phyloP scores from a whole-genome alignment of 2,329 filamentous ascomycete genomes.

The Diaporthe sp. region DNA sequence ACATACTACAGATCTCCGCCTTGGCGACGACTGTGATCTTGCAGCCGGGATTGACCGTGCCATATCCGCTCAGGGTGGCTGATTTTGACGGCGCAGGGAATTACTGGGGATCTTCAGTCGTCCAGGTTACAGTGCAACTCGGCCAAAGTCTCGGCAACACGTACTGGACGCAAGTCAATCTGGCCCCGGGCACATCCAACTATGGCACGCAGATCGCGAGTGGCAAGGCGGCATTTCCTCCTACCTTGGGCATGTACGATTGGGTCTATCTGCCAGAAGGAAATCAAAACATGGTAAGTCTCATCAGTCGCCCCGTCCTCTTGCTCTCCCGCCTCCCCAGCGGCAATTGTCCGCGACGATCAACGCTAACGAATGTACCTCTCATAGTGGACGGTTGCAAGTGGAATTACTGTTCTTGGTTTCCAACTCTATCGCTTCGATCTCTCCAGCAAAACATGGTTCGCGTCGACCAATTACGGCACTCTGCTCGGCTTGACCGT shows the following conservation, averaged over 20 bases:
- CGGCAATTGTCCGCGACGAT: background rate
- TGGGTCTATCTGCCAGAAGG: constrained; percentile 27
- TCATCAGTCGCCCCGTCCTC: background rate
- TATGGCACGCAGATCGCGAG: background rate
- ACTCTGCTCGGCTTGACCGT: background rate
- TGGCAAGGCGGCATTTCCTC: constrained; percentile 2
- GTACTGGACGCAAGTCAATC: constrained; percentile 12
- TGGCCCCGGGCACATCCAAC: background rate
- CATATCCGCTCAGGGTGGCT: constrained; percentile 1
- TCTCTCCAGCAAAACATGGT: background rate
- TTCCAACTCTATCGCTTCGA: constrained; percentile 27
- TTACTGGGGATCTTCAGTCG: background rate
- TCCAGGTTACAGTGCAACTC: background rate
- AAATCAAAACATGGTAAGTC: constrained; percentile 1
- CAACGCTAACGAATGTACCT: background rate
- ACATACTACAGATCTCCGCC: background rate
- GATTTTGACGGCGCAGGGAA: constrained; percentile 12
- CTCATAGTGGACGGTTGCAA: constrained; percentile 10
- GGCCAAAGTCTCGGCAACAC: background rate
- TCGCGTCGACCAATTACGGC: constrained; percentile 18
- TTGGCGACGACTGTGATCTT: background rate
- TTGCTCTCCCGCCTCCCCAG: background rate
- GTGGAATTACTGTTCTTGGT: background rate
- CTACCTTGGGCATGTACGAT: constrained; percentile 9
- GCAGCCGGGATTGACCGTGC: background rate